Base-by-base conservation (phyloP, 2,329 filamentous ascomycete species). In the Penicillium fuscoglaucum region DNA sequence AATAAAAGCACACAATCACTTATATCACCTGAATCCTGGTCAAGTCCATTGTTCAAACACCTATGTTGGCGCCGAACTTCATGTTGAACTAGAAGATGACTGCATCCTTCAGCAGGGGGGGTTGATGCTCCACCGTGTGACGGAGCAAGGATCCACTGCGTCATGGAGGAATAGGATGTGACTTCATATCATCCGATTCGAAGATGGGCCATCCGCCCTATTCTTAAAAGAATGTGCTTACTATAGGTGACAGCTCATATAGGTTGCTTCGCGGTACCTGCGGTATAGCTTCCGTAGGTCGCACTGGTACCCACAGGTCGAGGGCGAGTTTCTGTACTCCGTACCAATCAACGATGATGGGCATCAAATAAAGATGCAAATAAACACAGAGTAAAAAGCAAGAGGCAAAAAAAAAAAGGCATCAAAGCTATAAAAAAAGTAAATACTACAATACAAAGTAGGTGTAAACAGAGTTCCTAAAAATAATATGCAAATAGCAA, bases 141-240 rank as follows among this genome's bases (percentile, higher is more conserved):
- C 55, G 21, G 41, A 19, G 35, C 29, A 54, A 21, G 55, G 50
- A 47, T 46, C 19, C 28, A 54, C 37, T 33, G 50, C 37, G 24
- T 57, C 43, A 57, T 47, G 41, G 28, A 47, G 33, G 55, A 53
- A 57, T 53, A 47, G 55, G 49, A 53, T 53, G 48, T 13, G 28
- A 57, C 41, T 47, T 47, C 43, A 54, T 57, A 57, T 57, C 50
- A 57, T 57, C 55, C 55, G 55, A 57, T 54, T 57, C 55, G 55
- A 57, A 53, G 55, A 28, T 29, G 21, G 26, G 15, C 10, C 4
- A 21, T 35, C 13, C 19, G 43, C 49, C 55, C 29, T 37, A n/a
- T 54, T 26, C 43, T 48, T 48, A 21, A 33, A 5, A 47, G 33
- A 35, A 28, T 26, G 28, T 29, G 10, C 15, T n/a, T 57, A 35